Evolutionary conservation across 805 yeast genomes (phyloP), one percentile per base, ranked within the genome.

Genomic region (Zygotorulaspora danielsina): DNA sequence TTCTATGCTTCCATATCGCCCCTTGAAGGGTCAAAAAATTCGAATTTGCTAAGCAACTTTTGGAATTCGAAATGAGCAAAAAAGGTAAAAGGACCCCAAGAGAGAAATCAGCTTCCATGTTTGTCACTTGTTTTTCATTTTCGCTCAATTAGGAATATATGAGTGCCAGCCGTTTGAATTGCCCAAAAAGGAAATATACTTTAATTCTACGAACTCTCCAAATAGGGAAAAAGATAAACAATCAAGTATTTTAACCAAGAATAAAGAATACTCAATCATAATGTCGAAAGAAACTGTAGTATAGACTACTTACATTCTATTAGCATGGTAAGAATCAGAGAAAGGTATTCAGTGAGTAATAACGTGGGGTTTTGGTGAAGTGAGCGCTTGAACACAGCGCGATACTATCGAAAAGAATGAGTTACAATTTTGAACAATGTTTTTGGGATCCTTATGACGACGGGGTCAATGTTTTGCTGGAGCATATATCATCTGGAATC

Each of bases 391-490:
- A n/a, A n/a, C n/a, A n/a, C n/a, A n/a, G n/a, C n/a, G 18, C 31
- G 7, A 6, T 6, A 12, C 18, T 4, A 8, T 4, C 11, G 18
- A 5, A 12, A 27, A 27, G 15, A 2, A 56, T 54, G 59, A 47
- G 41, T 22, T 61, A 56, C 39, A 56, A 54, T 36, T 61, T 45
- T 35, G 53, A 54, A 39, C 46, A 54, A 12, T 59, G 64, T 36
- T 61, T 61, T 32, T 61, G 66, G 64, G 66, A 61, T 42, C 61
- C 61, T 19, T 48, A 55, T 19, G 63, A 60, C 32, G 51, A 54
- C 5, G 66, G 65, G 10, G 61, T 54, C 18, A 50, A 49, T 31
- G 43, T 58, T 8, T 38, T 61, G 17, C 42, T 60, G 21, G 45
- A 48, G 18, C 66, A 61, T 32, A 46, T 60, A 1, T 45, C 55